Evolutionary conservation across 768 basidiomycete species (phyloP).

Genomic region (Scleroderma citrinum): DNA sequence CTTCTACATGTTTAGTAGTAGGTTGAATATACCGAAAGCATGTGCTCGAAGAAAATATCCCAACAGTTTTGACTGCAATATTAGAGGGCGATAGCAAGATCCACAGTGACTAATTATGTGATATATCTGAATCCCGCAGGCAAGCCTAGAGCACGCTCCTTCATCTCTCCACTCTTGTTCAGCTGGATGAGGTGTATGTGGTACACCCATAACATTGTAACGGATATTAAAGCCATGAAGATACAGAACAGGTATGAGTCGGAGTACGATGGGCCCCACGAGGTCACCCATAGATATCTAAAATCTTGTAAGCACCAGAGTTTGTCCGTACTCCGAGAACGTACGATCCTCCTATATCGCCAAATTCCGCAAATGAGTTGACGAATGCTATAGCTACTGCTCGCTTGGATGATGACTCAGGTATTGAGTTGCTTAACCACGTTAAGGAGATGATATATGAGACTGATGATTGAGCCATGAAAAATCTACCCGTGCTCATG

Average conservation of each 20-base stretch:
- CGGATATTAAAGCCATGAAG: conserved; percentile 43
- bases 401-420: conserved; percentile 50
- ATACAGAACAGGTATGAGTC: conserved; percentile 73
- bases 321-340: conserved; percentile 22
- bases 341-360: conserved; percentile 80
- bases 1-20: too few relatives aligned
- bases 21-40: too few relatives aligned
- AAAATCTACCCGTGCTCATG: conserved; percentile 42
- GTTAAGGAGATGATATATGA: conserved; percentile 61
- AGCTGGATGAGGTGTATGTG: conserved; percentile 36
- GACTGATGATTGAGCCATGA: conserved; percentile 70
- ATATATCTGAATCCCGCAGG: background rate
- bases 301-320: background rate
- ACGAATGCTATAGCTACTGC: conserved; percentile 78
- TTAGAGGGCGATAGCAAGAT: too few relatives aligned
- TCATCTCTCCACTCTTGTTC: conserved; percentile 26
- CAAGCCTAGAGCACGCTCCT: conserved; percentile 3
- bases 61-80: too few relatives aligned
- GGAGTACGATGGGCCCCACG: conserved; percentile 69
- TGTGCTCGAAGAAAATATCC: too few relatives aligned
- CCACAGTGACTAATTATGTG: background rate
- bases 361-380: conserved; percentile 77
- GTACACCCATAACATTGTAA: conserved; percentile 47
- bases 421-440: conserved; percentile 45
- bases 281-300: conserved; percentile 60